Evolutionary conservation across 2,329 filamentous ascomycete species (phyloP), one percentile per base, ranked within the genome.

Genomic region (Pseudocercospora ulei): DNA sequence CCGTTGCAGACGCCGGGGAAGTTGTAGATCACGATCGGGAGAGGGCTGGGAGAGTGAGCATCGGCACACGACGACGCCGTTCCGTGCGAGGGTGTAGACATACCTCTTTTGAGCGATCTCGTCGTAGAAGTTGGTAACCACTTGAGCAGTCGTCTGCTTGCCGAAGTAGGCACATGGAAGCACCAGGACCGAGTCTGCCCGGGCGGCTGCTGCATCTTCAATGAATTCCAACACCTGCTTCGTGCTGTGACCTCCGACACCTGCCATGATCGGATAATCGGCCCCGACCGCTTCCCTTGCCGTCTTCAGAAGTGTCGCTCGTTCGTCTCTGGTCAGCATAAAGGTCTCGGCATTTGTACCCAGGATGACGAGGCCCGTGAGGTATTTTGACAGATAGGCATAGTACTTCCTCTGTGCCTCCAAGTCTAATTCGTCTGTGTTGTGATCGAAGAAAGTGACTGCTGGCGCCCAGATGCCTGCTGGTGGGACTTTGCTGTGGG

Each of bases 1-100:
- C 80, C 79, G 7, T 76, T 71, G 14, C 71, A 75, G 3, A 80
- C 77, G 3, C 68, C 75, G 1, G 79, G 79, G 64, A 78, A 83
- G 61, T 83, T 83, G 66, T 83, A 83, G 41, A 84, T 75, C 25
- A 83, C 61, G 14, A 83, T 38, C 5, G 47, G 47, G 6, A 50
- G 29, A 7, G 39, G 34, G 25, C 37, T 33, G 7, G n/a, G 12
- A n/a, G n/a, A n/a, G n/a, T n/a, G n/a, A n/a, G n/a, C n/a, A n/a
- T n/a, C n/a, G n/a, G n/a, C n/a, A n/a, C n/a, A n/a, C n/a, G n/a
- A n/a, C n/a, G n/a, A n/a, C n/a, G n/a, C n/a, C n/a, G n/a, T n/a
- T n/a, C n/a, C n/a, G n/a, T n/a, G n/a, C n/a, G n/a, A n/a, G n/a
- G n/a, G n/a, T n/a, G n/a, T 70, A 19, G 2, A 13, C 30, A 22